Conservation (phyloP, 306 rosid genomes). For the Spatholobus suberectus region DNA sequence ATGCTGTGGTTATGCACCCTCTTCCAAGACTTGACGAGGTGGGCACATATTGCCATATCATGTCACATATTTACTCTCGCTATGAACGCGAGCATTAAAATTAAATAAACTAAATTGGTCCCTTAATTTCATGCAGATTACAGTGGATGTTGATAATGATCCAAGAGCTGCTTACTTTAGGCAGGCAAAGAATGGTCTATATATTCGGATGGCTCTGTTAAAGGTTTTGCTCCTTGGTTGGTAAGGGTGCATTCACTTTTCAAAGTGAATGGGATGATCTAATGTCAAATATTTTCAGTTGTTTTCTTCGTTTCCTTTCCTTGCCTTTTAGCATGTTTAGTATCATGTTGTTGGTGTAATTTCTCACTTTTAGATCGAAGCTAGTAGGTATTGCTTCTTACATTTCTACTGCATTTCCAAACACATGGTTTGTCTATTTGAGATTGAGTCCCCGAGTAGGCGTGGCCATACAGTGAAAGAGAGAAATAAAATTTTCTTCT, state of each 20-base stretch:
- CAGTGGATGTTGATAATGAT: slow-evolving; percentile 78
- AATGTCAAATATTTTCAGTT: not conserved
- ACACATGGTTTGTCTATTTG: not conserved
- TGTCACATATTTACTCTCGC: not conserved
- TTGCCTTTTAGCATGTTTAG: not conserved
- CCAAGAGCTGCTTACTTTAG: slow-evolving; percentile 88
- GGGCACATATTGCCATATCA: slow-evolving; percentile 25
- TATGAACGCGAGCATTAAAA: slow-evolving; percentile 13
- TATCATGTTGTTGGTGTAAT: not conserved
- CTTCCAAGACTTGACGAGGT: slow-evolving; percentile 96
- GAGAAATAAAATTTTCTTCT: not conserved
- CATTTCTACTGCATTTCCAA: not conserved
- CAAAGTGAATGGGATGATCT: slow-evolving; percentile 23
- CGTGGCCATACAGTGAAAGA: not conserved
- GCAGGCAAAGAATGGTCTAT: slow-evolving; percentile 87
- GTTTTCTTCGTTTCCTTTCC: not conserved
- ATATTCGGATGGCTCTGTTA: slow-evolving; percentile 82
- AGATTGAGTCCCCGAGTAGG: too few species aligned
- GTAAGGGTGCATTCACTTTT: slow-evolving; percentile 49
- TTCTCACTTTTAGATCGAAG: not conserved
- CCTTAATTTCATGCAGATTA: slow-evolving; percentile 57
- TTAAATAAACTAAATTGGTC: slow-evolving; percentile 6
- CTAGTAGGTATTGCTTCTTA: not conserved
- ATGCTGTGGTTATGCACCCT: slow-evolving; percentile 91
- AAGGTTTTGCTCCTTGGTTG: slow-evolving; percentile 84